Base-by-base conservation (phyloP, 768 basidiomycete genomes). In the Xanthoconium stramineum region DNA sequence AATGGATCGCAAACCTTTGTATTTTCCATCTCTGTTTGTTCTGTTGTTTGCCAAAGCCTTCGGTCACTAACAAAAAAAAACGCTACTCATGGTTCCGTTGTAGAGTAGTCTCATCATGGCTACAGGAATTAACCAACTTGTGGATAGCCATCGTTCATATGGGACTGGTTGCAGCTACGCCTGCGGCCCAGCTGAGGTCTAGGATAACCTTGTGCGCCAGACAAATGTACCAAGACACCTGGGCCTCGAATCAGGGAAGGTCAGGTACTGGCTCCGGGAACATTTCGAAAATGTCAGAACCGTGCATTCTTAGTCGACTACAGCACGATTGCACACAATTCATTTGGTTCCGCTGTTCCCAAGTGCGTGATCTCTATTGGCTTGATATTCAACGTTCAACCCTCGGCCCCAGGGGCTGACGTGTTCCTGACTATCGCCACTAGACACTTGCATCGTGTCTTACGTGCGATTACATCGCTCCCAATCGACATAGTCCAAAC, bases 151-250 rank as follows among this genome's bases (percentile, higher is more conserved):
- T 88, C 88, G 3, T 85, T 89, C 61, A 83, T 88, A 4, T 93
- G 91, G 0, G 24, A 24, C 24, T 24, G 24, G 24, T 75, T 94
- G 66, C 91, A 94, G 68, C 24, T 24, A 77, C 79, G 5, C 93
- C 90, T 67, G 72, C 78, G 1, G 79, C 82, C 5, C 61, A 77
- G 5, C 67, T 86, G 35, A 56, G 70, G 6, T 61, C 74, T 3
- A 75, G 74, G 40, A 81, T 78, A 61, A 65, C 71, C 13, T 66
- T 88, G 44, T 80, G 76, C 38, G 71, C 88, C 24, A 24, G 13
- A 74, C 91, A 15, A 91, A 94, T 69, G 72, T 94, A 42, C 91
- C 91, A 8, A 91, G 91, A n/a, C 91, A 94, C 68, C 88, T 4
- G 4, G 24, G 24, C 24, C 91, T 11, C 81, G 91, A 39, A 80